Evolutionary conservation across 176 grass and related monocot species (phyloP).

Genomic region (Oryza coarctata): DNA sequence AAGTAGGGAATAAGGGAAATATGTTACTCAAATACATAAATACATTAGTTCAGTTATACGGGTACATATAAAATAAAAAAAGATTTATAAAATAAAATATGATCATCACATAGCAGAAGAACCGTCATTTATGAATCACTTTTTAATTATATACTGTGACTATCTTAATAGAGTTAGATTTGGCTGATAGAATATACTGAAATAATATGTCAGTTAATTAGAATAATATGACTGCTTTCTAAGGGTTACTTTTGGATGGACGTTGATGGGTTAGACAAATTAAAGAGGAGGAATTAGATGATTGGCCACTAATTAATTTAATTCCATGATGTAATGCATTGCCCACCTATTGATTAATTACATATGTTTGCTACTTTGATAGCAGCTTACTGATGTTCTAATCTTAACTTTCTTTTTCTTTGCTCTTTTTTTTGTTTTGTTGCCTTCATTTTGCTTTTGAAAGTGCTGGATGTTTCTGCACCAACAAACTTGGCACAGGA

Average conservation of each 20-base stretch:
- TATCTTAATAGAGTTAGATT: too few species aligned
- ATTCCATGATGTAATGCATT: constrained; percentile 12
- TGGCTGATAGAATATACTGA: too few species aligned
- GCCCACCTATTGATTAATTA: background rate
- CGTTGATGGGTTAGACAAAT: constrained; percentile 4
- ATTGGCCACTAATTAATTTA: constrained; percentile 13
- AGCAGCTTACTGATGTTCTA: background rate
- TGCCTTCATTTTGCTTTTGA: background rate
- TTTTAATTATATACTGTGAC: too few species aligned
- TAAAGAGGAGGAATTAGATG: background rate
- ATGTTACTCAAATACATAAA: too few species aligned
- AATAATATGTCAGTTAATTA: too few species aligned
- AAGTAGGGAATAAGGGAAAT: constrained; percentile 22
- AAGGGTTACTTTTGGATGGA: constrained; percentile 11
- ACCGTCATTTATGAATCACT: too few species aligned
- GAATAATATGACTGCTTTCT: too few species aligned
- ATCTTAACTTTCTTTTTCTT: background rate
- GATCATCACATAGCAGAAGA: too few species aligned
- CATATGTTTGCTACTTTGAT: background rate
- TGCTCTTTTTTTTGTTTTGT: background rate
- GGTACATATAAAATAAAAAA: too few species aligned
- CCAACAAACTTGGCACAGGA: background rate
- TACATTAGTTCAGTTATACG: too few species aligned
- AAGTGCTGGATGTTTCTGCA: constrained; percentile 10
- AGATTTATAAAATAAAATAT: too few species aligned